A percentile compares a stretch with the other conserved stretches of the same genome.
These are phyloP conservation scores for Pseudovirgaria hyperparasitica DNA, from an alignment of 2,329 filamentous ascomycete genomes.

Conservation along the genomic window DNA sequence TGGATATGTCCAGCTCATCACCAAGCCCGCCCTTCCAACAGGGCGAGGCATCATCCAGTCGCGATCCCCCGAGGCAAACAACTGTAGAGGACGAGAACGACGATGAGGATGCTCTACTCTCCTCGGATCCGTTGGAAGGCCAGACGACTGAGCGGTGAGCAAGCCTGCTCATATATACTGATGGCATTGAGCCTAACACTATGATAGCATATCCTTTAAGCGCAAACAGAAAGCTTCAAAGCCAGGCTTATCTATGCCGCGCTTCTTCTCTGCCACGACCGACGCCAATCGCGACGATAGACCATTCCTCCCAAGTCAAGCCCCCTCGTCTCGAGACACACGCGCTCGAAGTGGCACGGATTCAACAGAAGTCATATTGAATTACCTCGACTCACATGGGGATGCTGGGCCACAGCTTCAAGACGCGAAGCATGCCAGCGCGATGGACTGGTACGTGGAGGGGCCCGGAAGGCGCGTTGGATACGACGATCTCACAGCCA, in stretches of 20 bases:
- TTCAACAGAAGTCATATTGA: conserved; percentile 27
- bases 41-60: conserved; percentile 34
- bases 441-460: conserved; percentile 75
- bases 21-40: conserved; percentile 19
- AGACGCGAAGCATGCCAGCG: conserved; percentile 31
- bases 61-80: conserved; percentile 21
- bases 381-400: conserved; percentile 26
- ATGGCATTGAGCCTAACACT: conserved; percentile 4
- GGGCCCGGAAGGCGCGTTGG: conserved; percentile 80
- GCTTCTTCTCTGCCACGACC: conserved; percentile 31
- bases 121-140: conserved; percentile 43
- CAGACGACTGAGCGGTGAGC: conserved; percentile 33
- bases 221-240: conserved; percentile 44
- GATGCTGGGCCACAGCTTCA: conserved; percentile 24
- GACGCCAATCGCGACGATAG: conserved; percentile 14
- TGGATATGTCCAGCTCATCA: conserved; percentile 27
- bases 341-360: conserved; percentile 10
- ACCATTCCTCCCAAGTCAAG: conserved; percentile 16
- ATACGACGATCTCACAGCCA: conserved; percentile 92
- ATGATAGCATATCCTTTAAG: conserved; percentile 51
- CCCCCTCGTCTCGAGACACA: conserved; percentile 13
- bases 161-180: not conserved
- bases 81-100: conserved; percentile 29
- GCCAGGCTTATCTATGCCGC: conserved; percentile 26
- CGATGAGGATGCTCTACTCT: conserved; percentile 38